Evolutionary conservation across 2,329 filamentous ascomycete genomes (phyloP).

Genomic region (Teratosphaeria nubilosa): DNA sequence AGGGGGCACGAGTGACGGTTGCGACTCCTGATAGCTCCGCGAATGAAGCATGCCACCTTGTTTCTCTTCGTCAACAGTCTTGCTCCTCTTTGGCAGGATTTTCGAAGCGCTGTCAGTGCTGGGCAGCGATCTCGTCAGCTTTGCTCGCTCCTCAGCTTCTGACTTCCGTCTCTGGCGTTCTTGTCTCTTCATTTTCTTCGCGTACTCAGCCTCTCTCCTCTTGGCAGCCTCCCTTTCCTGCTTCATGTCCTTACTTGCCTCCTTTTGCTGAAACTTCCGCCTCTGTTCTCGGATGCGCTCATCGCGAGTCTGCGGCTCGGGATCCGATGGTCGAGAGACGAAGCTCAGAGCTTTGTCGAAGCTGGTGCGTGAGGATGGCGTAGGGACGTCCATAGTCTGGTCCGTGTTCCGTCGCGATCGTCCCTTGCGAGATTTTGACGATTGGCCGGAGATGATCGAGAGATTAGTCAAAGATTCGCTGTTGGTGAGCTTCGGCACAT

Average conservation of each 20-base stretch:
- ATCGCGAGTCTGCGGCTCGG: conserved; percentile 44
- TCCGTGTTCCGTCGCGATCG: conserved; percentile 42
- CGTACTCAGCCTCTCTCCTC: conserved; percentile 34
- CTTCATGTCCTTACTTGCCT: conserved; percentile 47
- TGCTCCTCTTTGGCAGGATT: conserved; percentile 15
- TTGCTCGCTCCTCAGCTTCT: conserved; percentile 18
- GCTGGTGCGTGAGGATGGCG: conserved; percentile 45
- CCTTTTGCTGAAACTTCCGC: conserved; percentile 48
- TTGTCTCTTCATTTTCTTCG: conserved; percentile 35
- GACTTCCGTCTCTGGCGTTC: conserved; percentile 33
- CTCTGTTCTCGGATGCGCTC: conserved; percentile 47
- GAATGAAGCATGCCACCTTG: conserved; percentile 9
- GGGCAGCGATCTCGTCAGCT: background rate
- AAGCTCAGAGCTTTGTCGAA: conserved; percentile 47
- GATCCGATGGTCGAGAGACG: conserved; percentile 34
- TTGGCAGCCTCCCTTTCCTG: conserved; percentile 43
- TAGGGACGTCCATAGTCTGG: conserved; percentile 39
- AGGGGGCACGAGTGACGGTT: conserved; percentile 13
- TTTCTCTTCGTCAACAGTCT: conserved; percentile 8
- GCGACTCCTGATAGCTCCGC: conserved; percentile 18
- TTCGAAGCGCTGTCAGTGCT: conserved; percentile 16
- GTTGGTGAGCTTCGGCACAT: conserved; percentile 35
- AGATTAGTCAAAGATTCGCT: conserved; percentile 45
- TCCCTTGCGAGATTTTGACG: conserved; percentile 11
- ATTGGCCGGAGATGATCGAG: conserved; percentile 33